Conservation (phyloP, 495 filamentous ascomycete genomes). For the Aspergillus funiculosus region DNA sequence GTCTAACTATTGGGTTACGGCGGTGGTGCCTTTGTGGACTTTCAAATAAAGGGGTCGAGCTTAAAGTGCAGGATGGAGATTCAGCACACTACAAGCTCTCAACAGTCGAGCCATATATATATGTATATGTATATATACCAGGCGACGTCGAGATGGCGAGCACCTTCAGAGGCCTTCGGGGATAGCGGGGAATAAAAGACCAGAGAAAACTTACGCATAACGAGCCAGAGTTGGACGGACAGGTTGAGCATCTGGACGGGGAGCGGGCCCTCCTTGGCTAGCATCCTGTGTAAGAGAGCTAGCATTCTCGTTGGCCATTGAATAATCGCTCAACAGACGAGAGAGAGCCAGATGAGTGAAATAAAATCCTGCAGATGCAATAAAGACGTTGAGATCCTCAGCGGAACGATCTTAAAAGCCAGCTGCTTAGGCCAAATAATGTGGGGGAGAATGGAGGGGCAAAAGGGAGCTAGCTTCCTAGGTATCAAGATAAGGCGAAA, state of each 20-base stretch:
- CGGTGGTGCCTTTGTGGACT: conserved; percentile 72
- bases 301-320: conserved; percentile 24
- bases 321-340: conserved; percentile 8
- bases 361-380: background rate
- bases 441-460: conserved; percentile 12
- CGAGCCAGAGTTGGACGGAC: conserved; percentile 17
- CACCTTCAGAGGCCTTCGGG: background rate
- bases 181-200: conserved; percentile 5
- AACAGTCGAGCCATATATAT: too few relatives aligned
- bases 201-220: conserved; percentile 35
- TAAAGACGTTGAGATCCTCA: conserved; percentile 2
- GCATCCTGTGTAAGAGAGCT: conserved; percentile 17
- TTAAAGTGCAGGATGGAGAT: conserved; percentile 15
- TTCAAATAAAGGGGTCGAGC: conserved; percentile 50
- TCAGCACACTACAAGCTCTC: too few relatives aligned
- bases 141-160: too few relatives aligned
- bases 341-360: background rate
- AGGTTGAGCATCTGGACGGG: conserved; percentile 14
- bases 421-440: conserved; percentile 15
- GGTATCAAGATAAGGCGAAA: conserved; percentile 11
- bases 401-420: background rate
- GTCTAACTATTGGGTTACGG: conserved; percentile 63
- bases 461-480: background rate
- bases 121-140: too few relatives aligned
- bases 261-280: conserved; percentile 10